Conservation (phyloP, 441 rosid genomes). For the Bruguiera hainesii region DNA sequence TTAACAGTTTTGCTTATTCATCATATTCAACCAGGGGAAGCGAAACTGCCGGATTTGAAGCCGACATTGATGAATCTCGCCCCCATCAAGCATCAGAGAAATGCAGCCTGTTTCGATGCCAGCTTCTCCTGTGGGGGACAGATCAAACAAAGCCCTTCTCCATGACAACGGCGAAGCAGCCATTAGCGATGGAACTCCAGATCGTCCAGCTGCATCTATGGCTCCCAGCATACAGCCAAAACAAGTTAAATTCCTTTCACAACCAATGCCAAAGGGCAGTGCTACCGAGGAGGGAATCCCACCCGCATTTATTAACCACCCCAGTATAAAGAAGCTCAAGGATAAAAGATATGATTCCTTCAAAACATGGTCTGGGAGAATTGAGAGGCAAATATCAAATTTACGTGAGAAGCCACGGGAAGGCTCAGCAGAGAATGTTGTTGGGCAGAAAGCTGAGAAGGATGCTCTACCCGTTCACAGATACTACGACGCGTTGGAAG, state of each 20-base stretch:
- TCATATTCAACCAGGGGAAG: constrained; percentile 22
- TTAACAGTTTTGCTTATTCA: not conserved
- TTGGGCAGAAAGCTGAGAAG: constrained; percentile 27
- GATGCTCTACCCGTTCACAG: constrained; percentile 62
- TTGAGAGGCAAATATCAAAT: constrained; percentile 62
- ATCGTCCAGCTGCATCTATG: constrained; percentile 7
- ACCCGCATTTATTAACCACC: constrained; percentile 18
- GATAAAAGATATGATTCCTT: constrained; percentile 67
- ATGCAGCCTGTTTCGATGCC: constrained; percentile 48
- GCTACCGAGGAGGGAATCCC: constrained; percentile 21
- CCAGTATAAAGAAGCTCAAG: constrained; percentile 32
- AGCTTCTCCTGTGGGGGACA: constrained; percentile 30
- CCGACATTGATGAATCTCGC: constrained; percentile 5
- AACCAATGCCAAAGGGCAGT: constrained; percentile 57
- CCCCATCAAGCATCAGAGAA: constrained; percentile 19
- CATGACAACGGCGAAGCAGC: constrained; percentile 14
- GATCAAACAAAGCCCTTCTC: constrained; percentile 17
- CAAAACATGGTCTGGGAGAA: constrained; percentile 85
- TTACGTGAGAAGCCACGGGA: constrained; percentile 52
- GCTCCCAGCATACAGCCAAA: constrained; percentile 7
- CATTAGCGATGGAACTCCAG: constrained; percentile 18
- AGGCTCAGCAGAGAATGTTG: constrained; percentile 15
- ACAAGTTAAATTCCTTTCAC: constrained; percentile 42
- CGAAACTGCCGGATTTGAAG: constrained; percentile 17
- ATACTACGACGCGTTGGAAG: constrained; percentile 77